phyloP scores from a whole-genome alignment of 345 rosid genomes.

The Litchi chinensis region DNA sequence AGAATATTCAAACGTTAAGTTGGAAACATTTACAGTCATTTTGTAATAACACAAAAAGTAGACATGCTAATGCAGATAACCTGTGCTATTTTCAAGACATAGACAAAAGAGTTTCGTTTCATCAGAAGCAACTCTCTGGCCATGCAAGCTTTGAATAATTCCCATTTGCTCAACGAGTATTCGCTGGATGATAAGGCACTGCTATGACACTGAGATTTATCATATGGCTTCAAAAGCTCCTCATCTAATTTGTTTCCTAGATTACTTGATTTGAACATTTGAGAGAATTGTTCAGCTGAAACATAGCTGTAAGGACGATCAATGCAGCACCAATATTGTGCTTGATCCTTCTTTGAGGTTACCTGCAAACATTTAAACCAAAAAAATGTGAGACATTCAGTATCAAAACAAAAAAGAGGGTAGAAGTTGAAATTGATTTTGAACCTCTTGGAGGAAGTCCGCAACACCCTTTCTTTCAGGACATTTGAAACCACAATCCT shows the following conservation, averaged over 20 bases:
- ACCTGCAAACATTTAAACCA: constrained; percentile 32
- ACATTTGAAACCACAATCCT: constrained; percentile 57
- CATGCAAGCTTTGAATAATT: constrained; percentile 46
- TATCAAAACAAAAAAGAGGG: neutral
- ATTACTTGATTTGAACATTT: constrained; percentile 32
- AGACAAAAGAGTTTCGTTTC: constrained; percentile 46
- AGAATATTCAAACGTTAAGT: neutral
- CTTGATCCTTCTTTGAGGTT: constrained; percentile 55
- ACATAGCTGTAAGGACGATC: constrained; percentile 38
- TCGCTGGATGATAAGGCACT: constrained; percentile 34
- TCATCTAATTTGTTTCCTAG: constrained; percentile 33
- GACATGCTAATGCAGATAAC: neutral
- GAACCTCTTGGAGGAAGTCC: constrained; percentile 60
- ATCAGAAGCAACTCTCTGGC: constrained; percentile 52
- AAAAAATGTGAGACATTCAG: neutral
- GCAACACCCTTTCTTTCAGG: constrained; percentile 57
- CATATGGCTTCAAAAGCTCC: constrained; percentile 32
- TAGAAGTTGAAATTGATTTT: neutral
- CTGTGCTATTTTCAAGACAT: constrained; percentile 44
- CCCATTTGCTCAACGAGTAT: constrained; percentile 42
- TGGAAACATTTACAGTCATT: neutral
- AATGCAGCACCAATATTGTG: constrained; percentile 42
- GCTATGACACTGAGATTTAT: constrained; percentile 26
- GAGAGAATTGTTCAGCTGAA: constrained; percentile 35
- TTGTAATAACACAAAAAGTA: neutral